A percentile compares a stretch with the other conserved stretches of the same genome.
Conservation (phyloP, 2,329 filamentous ascomycete genomes). For the Phaeosphaeria sp. region DNA sequence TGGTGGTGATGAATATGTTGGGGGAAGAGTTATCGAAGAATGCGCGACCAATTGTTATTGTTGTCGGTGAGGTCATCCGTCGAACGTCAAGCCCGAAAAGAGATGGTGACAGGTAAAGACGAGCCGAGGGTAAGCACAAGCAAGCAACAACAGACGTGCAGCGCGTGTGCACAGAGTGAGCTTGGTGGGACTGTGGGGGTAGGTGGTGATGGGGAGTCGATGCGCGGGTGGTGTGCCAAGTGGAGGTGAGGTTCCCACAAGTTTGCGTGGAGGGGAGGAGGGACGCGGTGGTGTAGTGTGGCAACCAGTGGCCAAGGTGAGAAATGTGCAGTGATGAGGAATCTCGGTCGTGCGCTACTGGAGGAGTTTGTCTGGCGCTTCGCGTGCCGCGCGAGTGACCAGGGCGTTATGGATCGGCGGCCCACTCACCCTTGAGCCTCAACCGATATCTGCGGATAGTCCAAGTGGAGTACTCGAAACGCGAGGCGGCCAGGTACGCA, state of each 20-base stretch:
- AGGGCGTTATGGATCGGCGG: conserved; percentile 45
- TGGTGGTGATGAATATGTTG: conserved; percentile 15
- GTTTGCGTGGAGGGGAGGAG: conserved; percentile 15
- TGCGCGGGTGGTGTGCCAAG: conserved; percentile 26
- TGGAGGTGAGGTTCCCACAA: conserved; percentile 27
- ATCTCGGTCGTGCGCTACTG: conserved; percentile 21
- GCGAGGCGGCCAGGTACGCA: conserved; percentile 38
- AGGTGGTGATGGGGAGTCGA: conserved; percentile 29
- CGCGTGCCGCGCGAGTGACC: conserved; percentile 39
- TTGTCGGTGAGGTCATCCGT: conserved; percentile 41
- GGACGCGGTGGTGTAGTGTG: conserved; percentile 18
- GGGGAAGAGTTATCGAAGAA: conserved; percentile 22
- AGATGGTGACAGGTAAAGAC: conserved; percentile 32
- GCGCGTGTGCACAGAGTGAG: conserved; percentile 36
- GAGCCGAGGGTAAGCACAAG: conserved; percentile 32
- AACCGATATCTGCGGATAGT: conserved; percentile 41
- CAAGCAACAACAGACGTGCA: conserved; percentile 20
- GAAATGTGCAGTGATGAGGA: conserved; percentile 21
- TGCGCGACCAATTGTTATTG: conserved; percentile 42
- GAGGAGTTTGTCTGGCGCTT: conserved; percentile 36
- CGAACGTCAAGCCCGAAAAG: conserved; percentile 28
- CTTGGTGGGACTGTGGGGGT: conserved; percentile 46
- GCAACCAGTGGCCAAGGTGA: conserved; percentile 22
- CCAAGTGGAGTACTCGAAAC: conserved; percentile 43
- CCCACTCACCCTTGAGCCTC: conserved; percentile 46